Evolutionary conservation across 2,329 filamentous ascomycete genomes (phyloP), one percentile per base, ranked within the genome.

Genomic region (Thielaviopsis musarum): DNA sequence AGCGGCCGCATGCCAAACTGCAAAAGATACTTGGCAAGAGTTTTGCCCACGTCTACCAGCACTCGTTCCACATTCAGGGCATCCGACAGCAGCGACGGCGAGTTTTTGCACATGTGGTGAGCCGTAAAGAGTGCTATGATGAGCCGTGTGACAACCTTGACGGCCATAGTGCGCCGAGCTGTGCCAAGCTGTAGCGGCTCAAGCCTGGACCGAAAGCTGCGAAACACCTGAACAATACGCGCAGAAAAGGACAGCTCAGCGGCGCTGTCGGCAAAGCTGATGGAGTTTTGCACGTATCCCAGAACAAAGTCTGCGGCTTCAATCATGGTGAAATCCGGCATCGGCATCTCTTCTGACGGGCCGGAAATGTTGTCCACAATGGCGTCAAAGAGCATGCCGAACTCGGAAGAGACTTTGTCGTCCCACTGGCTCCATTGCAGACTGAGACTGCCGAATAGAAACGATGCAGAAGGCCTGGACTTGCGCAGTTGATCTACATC

Each of bases 371-470:
- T 71, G 38, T 83, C 79, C 12, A 70, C 66, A 34, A 84, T 69
- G 67, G 75, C 80, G 66, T 85, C 82, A 61, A 83, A 70, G n/a
- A 82, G 68, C 48, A 84, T 72, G 1, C 82, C 81, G 21, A 84
- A 64, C 64, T 85, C 81, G 3, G 81, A 83, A 1, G 82, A 84
- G 1, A 76, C 74, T 34, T 73, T 73, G 10, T 77, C 76, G 63
- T 80, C 71, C 82, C 82, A 85, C 1, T 64, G 53, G 7, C 73
- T 74, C 82, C 82, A 85, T 59, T 68, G 69, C 5, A 84, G 71
- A 0, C 66, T 66, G 60, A 77, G 74, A 6, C 74, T 72, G 13
- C 73, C 77, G 6, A 84, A 67, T 30, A 69, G 67, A 60, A 80
- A 76, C 9, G 70, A 73, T 2, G 69, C 65, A 10, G 69, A 65